These are phyloP conservation scores for Adansonia madagascariensis DNA, from an alignment of 441 rosid species.

Conservation along the genomic window DNA sequence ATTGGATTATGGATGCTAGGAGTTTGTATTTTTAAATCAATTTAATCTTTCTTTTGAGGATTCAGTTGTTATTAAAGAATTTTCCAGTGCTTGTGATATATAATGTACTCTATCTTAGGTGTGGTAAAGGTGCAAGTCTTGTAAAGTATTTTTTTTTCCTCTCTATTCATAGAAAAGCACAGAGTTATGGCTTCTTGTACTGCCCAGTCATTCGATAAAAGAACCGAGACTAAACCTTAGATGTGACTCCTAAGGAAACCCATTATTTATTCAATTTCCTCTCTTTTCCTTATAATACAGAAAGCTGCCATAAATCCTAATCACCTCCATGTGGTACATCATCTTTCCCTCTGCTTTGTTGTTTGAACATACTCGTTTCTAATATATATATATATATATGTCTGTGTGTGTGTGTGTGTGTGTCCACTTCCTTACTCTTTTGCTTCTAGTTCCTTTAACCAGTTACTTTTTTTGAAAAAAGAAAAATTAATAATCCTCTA, in stretches of 20 bases:
- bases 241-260: background rate
- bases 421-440: background rate
- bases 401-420: too few species aligned
- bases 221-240: background rate
- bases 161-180: background rate
- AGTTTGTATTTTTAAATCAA: background rate
- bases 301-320: background rate
- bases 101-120: background rate
- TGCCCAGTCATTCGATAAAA: background rate
- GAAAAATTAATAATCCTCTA: background rate
- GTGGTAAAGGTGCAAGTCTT: background rate
- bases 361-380: background rate
- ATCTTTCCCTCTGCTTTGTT: background rate
- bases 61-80: too few species aligned
- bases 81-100: background rate
- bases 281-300: background rate
- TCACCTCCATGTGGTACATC: background rate
- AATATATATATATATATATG: background rate
- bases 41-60: background rate
- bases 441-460: background rate
- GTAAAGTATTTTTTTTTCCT: background rate
- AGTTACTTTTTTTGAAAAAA: background rate
- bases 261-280: background rate
- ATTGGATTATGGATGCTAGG: constrained; percentile 1
- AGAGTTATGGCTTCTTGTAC: background rate